Conservation (phyloP, 352 stramenopile species). For the Phytophthora fragariae region DNA sequence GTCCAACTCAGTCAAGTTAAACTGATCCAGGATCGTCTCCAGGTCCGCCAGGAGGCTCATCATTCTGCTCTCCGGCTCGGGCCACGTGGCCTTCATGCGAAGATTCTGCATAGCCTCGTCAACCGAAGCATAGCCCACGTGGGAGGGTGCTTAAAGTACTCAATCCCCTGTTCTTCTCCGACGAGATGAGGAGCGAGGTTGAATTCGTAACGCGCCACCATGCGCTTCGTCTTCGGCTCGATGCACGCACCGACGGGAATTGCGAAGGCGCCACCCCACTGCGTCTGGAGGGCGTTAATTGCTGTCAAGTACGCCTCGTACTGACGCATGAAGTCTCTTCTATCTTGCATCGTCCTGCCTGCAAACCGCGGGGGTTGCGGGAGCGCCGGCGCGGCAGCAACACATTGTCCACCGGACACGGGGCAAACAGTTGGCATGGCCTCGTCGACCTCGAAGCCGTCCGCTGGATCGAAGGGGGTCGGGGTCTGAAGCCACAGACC, state of each 20-base stretch:
- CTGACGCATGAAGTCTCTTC: background rate
- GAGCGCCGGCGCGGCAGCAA: constrained; percentile 1
- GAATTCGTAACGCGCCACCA: constrained; percentile 1
- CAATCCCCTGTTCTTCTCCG: background rate
- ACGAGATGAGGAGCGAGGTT: background rate
- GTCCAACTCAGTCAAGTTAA: too few species aligned
- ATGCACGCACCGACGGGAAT: constrained; percentile 3
- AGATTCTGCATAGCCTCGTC: background rate
- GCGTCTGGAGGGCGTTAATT: constrained; percentile 2
- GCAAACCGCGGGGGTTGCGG: background rate
- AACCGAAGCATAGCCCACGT: background rate
- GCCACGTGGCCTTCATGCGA: background rate
- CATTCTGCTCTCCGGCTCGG: background rate
- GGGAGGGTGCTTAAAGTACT: background rate
- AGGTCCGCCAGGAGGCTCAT: too few species aligned
- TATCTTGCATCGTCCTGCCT: constrained; percentile 2
- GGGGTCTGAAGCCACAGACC: too few species aligned
- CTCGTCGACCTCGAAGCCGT: too few species aligned
- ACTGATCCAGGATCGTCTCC: too few species aligned
- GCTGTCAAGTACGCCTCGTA: constrained; percentile 7
- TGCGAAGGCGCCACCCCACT: background rate
- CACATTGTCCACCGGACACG: background rate
- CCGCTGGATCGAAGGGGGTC: too few species aligned
- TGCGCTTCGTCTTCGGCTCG: background rate
- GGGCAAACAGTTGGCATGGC: background rate